Evolutionary conservation across 768 basidiomycete genomes (phyloP).

Genomic region (Termitomyces heimii): DNA sequence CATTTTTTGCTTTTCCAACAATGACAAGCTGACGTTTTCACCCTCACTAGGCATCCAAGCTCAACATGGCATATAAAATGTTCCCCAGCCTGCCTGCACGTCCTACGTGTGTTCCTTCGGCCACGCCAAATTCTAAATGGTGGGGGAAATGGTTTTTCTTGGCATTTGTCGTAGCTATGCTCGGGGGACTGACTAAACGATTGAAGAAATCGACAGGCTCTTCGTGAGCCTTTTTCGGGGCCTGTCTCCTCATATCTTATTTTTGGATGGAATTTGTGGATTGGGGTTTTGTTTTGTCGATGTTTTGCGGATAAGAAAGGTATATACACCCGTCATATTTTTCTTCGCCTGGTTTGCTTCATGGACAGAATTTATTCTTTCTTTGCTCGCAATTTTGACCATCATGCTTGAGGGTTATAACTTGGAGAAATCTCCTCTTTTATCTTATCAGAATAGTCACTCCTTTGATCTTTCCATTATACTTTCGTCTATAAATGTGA

Average conservation of each 20-base stretch:
- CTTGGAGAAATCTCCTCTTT: background rate
- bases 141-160: constrained; percentile 45
- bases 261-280: background rate
- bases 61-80: constrained; percentile 23
- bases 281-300: background rate
- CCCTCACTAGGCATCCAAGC: constrained; percentile 22
- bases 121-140: constrained; percentile 18
- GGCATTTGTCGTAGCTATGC: constrained; percentile 36
- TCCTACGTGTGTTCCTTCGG: constrained; percentile 33
- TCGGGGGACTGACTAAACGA: constrained; percentile 37
- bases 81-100: constrained; percentile 35
- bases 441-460: background rate
- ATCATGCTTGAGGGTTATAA: background rate
- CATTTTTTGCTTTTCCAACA: constrained; percentile 4
- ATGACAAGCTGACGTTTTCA: background rate
- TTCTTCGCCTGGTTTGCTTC: background rate
- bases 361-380: no score
- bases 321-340: background rate
- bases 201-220: constrained; percentile 20
- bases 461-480: background rate
- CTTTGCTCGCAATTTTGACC: background rate
- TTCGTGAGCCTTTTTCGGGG: constrained; percentile 2
- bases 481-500: background rate
- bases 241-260: background rate
- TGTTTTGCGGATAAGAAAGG: background rate